Conservation (phyloP, 1,284 basidiomycete species). For the Ceratobasidium sp. region DNA sequence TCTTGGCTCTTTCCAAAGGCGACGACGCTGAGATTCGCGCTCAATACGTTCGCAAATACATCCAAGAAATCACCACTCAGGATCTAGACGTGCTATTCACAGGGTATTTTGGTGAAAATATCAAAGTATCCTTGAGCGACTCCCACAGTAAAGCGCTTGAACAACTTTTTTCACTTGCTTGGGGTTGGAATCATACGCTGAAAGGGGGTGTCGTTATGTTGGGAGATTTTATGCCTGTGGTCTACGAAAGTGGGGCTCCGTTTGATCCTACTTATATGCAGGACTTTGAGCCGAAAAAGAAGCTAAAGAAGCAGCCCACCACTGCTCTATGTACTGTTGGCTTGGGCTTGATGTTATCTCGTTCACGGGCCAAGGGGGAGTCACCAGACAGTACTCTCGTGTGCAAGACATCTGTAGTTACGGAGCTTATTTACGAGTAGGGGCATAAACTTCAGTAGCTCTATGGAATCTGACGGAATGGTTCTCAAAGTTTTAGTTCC, state of each 20-base stretch:
- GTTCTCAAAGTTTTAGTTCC: no score
- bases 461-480: no score
- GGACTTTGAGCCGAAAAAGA: slow-evolving; percentile 16
- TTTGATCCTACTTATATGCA: slow-evolving; percentile 19
- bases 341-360: slow-evolving; percentile 17
- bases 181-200: slow-evolving; percentile 23
- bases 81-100: neutral
- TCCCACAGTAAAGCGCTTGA: neutral
- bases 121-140: neutral
- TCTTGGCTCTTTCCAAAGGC: slow-evolving; percentile 27
- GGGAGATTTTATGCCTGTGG: slow-evolving; percentile 32
- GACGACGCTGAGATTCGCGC: neutral
- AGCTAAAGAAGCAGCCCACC: neutral
- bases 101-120: neutral
- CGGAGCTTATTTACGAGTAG: slow-evolving; percentile 12
- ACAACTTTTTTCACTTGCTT: neutral
- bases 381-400: neutral
- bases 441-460: no score
- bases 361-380: neutral
- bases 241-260: neutral
- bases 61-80: neutral
- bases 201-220: slow-evolving; percentile 27
- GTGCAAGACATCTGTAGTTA: slow-evolving; percentile 26
- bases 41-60: neutral
- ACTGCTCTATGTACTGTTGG: slow-evolving; percentile 15